Conservation (phyloP, 1,284 basidiomycete species). For the Cutaneotrichosporon dermatis region DNA sequence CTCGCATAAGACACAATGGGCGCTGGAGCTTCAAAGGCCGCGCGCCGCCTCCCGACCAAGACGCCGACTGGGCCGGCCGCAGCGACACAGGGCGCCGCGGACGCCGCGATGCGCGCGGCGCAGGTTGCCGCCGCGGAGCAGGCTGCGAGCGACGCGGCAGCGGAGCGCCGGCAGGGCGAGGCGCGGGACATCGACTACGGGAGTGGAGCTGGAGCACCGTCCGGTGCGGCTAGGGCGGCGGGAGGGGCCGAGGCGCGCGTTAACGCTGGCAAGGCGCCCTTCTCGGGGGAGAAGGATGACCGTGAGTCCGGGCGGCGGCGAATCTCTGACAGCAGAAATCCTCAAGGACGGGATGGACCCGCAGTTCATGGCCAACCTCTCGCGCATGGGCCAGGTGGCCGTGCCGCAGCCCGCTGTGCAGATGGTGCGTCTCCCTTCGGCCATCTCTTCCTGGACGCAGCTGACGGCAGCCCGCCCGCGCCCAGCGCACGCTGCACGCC, state of each 20-base stretch:
- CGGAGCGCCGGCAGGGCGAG: not conserved
- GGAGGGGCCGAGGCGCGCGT: too few species aligned
- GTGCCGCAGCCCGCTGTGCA: conserved; percentile 60
- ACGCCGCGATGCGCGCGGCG: conserved; percentile 6
- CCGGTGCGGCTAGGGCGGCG: too few species aligned
- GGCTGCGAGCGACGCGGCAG: conserved; percentile 4
- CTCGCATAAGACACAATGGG: conserved; percentile 57
- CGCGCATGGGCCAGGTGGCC: conserved; percentile 63
- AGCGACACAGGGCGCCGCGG: not conserved
- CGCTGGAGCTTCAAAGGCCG: conserved; percentile 61
- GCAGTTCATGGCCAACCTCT: conserved; percentile 68
- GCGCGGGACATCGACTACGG: conserved; percentile 8
- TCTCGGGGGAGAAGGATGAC: conserved; percentile 46
- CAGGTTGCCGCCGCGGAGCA: conserved; percentile 10
- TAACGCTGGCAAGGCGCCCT: conserved; percentile 9
- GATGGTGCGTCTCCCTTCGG: conserved; percentile 48
- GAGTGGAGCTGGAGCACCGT: not conserved
- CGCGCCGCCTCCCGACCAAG: conserved; percentile 60
- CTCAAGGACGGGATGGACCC: conserved; percentile 67
- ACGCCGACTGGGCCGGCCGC: conserved; percentile 6
- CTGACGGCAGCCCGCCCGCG: conserved; percentile 29
- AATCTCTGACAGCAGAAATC: conserved; percentile 54
- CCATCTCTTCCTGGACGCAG: not conserved
- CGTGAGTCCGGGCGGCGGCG: conserved; percentile 25
- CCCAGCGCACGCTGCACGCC: conserved; percentile 41